Conservation (phyloP, 75 land plant genomes). For the Gnetum montanum region DNA sequence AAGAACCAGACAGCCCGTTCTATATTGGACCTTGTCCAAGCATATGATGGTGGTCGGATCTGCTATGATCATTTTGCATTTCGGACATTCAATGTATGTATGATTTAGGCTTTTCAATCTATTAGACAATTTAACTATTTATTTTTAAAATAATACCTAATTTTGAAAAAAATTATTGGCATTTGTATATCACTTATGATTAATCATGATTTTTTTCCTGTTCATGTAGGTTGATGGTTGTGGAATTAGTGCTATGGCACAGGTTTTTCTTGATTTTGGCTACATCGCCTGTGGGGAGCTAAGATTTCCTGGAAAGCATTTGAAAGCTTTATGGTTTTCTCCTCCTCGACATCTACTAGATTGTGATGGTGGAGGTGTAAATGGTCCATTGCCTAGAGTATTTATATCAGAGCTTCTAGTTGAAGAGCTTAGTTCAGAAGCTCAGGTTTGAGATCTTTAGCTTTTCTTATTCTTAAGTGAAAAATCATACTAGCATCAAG, state of each 20-base stretch:
- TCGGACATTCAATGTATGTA: slow-evolving; percentile 89
- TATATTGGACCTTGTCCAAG: slow-evolving; percentile 64
- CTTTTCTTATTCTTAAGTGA: no score
- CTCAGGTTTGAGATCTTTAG: slow-evolving; percentile 49
- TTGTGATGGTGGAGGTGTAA: slow-evolving; percentile 38
- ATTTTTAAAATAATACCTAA: no score
- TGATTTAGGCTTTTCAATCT: neutral
- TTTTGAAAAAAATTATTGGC: no score
- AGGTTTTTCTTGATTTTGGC: slow-evolving; percentile 78
- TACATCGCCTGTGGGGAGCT: slow-evolving; percentile 69
- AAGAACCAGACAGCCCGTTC: slow-evolving; percentile 87
- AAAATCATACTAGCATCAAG: no score
- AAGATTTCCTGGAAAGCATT: slow-evolving; percentile 83
- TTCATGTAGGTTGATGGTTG: slow-evolving; percentile 64
- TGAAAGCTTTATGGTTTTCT: slow-evolving; percentile 91
- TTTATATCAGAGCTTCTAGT: slow-evolving; percentile 97
- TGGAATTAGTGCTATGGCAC: slow-evolving; percentile 86
- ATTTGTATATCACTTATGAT: no score
- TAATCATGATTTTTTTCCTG: slow-evolving; percentile 3
- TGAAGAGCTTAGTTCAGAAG: slow-evolving; percentile 60
- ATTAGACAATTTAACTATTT: neutral
- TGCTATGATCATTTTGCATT: slow-evolving; percentile 96
- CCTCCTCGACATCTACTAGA: slow-evolving; percentile 41
- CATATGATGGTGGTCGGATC: slow-evolving; percentile 44
- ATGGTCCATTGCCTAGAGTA: slow-evolving; percentile 92